Evolutionary conservation across 441 rosid species (phyloP).

Genomic region (Flueggea neowawraea): DNA sequence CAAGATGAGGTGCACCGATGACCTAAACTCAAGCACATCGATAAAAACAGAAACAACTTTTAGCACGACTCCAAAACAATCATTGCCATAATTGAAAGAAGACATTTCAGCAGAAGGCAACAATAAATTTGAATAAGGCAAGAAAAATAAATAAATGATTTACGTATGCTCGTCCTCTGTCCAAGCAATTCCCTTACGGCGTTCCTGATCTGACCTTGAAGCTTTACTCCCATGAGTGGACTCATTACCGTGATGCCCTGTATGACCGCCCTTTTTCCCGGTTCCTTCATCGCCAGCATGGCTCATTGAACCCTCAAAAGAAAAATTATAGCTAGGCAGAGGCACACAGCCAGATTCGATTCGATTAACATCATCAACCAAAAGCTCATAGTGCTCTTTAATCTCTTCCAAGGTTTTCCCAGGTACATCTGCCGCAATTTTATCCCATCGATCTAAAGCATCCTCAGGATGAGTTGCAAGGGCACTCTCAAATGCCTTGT

Average conservation of each 20-base stretch:
- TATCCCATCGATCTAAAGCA: constrained; percentile 74
- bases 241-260: constrained; percentile 53
- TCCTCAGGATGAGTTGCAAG: constrained; percentile 67
- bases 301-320: constrained; percentile 56
- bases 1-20: constrained; percentile 1
- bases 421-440: constrained; percentile 75
- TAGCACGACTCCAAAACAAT: neutral
- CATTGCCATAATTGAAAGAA: neutral
- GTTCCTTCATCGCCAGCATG: constrained; percentile 69
- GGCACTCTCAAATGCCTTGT: constrained; percentile 92
- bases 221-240: constrained; percentile 71
- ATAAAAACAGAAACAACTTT: neutral
- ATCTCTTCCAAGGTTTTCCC: constrained; percentile 86
- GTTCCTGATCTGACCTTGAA: constrained; percentile 92
- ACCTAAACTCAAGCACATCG: constrained; percentile 2
- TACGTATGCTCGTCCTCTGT: constrained; percentile 99
- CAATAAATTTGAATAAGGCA: constrained; percentile 10
- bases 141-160: constrained; percentile 16
- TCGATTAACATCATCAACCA: constrained; percentile 69
- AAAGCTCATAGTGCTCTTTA: constrained; percentile 76
- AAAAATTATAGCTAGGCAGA: constrained; percentile 61
- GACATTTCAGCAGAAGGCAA: neutral
- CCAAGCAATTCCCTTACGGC: constrained; percentile 98
- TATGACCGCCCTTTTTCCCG: constrained; percentile 60
- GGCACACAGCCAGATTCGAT: constrained; percentile 93